A percentile compares a stretch with the other conserved stretches of the same genome.
phyloP scores from a whole-genome alignment of 75 land plant species.

The Adiantum capillusveneris region DNA sequence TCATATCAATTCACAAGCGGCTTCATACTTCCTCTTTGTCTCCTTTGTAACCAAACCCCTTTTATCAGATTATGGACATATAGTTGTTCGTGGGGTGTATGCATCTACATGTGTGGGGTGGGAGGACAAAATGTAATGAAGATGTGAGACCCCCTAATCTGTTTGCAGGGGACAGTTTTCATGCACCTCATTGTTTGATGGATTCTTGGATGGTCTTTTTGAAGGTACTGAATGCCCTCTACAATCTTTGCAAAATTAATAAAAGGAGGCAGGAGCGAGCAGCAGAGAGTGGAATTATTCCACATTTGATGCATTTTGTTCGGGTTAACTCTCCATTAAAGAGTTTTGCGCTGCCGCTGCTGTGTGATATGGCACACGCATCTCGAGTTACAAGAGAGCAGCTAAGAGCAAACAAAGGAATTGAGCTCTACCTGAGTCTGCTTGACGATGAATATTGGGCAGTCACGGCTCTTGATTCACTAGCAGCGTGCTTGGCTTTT shows the following conservation, averaged over 20 bases:
- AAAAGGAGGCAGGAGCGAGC: slow-evolving; percentile 98
- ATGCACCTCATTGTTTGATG: not conserved
- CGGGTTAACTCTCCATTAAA: slow-evolving; percentile 78
- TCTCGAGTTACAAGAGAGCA: slow-evolving; percentile 97
- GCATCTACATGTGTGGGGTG: no score
- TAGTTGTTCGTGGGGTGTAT: no score
- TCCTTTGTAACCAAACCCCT: no score
- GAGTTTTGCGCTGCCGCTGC: slow-evolving; percentile 78
- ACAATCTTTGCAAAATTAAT: slow-evolving; percentile 97
- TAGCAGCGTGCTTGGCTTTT: slow-evolving; percentile 96
- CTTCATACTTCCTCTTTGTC: no score
- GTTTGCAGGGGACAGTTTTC: no score
- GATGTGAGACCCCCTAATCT: no score
- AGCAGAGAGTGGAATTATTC: slow-evolving; percentile 98
- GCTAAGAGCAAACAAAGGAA: slow-evolving; percentile 73
- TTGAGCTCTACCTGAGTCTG: slow-evolving; percentile 84
- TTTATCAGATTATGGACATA: no score
- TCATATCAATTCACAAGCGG: not conserved
- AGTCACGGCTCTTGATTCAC: slow-evolving; percentile 89
- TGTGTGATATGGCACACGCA: slow-evolving; percentile 99
- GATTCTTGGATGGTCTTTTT: no score
- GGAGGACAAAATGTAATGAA: no score
- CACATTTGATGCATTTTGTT: slow-evolving; percentile 90
- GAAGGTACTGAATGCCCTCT: slow-evolving; percentile 86
- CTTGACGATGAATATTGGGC: slow-evolving; percentile 92